phyloP scores from a whole-genome alignment of 495 filamentous ascomycete genomes.

The Jackrogersella minutella region DNA sequence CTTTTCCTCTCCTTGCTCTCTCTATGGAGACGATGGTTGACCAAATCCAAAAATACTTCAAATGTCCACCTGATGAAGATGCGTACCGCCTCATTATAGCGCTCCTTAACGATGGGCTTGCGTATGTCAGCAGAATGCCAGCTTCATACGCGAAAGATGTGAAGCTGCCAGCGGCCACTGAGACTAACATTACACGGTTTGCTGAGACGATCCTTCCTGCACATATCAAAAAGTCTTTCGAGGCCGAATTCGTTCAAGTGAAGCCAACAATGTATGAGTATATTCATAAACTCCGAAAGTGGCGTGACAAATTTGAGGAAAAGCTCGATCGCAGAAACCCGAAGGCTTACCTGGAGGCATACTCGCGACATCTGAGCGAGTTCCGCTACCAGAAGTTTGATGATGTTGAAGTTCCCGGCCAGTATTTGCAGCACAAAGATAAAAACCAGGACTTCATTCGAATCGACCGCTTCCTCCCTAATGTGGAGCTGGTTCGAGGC shows the following conservation, averaged over 20 bases:
- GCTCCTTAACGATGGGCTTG: slow-evolving; percentile 89
- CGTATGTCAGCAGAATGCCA: slow-evolving; percentile 87
- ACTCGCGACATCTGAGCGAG: slow-evolving; percentile 90
- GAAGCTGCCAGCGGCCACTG: slow-evolving; percentile 87
- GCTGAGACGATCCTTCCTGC: slow-evolving; percentile 93
- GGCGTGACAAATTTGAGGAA: slow-evolving; percentile 98
- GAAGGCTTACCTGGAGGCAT: slow-evolving; percentile 75
- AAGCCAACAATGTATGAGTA: slow-evolving; percentile 98
- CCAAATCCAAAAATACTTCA: slow-evolving; percentile 97
- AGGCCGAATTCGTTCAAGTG: slow-evolving; percentile 90
- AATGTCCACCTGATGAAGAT: slow-evolving; percentile 97
- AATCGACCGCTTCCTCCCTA: slow-evolving; percentile 94
- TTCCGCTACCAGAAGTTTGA: slow-evolving; percentile 98
- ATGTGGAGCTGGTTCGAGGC: slow-evolving; percentile 88
- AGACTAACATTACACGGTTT: slow-evolving; percentile 95
- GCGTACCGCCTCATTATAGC: slow-evolving; percentile 98
- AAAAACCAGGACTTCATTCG: slow-evolving; percentile 98
- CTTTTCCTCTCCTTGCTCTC: slow-evolving; percentile 91
- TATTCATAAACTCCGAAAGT: slow-evolving; percentile 93
- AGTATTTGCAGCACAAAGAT: slow-evolving; percentile 95
- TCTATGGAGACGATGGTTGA: slow-evolving; percentile 99
- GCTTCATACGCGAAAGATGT: slow-evolving; percentile 86
- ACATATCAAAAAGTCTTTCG: slow-evolving; percentile 93
- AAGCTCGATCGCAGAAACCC: slow-evolving; percentile 87
- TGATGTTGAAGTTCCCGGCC: slow-evolving; percentile 96